Percentiles rank a stretch among this genome's conserved stretches.
phyloP scores from a whole-genome alignment of 2,329 filamentous ascomycete species.

The Botrytis squamosa region DNA sequence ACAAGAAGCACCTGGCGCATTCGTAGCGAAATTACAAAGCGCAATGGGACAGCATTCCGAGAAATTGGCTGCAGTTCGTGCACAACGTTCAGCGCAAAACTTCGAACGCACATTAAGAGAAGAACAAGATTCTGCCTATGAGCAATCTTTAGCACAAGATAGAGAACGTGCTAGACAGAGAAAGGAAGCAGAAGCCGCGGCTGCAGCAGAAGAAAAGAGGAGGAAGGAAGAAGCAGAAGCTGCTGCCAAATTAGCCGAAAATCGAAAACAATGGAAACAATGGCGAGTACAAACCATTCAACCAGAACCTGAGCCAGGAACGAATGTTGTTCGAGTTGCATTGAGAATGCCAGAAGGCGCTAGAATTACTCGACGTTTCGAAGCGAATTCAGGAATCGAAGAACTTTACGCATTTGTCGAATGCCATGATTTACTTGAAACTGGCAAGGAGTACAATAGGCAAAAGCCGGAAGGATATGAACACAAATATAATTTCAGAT shows the following conservation, averaged over 20 bases:
- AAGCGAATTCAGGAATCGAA: constrained; percentile 64
- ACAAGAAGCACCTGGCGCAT: constrained; percentile 65
- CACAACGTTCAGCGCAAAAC: constrained; percentile 75
- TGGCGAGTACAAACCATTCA: constrained; percentile 73
- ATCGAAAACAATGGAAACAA: constrained; percentile 65
- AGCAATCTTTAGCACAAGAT: constrained; percentile 84
- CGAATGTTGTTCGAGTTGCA: constrained; percentile 68
- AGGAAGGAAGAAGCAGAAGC: constrained; percentile 61
- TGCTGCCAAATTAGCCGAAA: constrained; percentile 50
- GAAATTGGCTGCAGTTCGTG: constrained; percentile 71
- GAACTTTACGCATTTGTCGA: constrained; percentile 94
- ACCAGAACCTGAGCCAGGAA: constrained; percentile 65
- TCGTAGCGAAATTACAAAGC: constrained; percentile 70
- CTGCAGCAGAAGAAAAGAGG: constrained; percentile 64
- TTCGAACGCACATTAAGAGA: constrained; percentile 77
- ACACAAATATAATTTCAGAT: constrained; percentile 80
- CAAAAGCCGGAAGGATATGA: constrained; percentile 64
- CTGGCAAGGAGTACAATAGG: constrained; percentile 32
- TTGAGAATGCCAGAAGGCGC: constrained; percentile 63
- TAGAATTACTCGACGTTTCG: constrained; percentile 74
- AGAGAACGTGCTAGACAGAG: constrained; percentile 76
- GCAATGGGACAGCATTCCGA: constrained; percentile 75
- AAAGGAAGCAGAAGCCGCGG: constrained; percentile 72
- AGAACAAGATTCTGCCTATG: constrained; percentile 91
- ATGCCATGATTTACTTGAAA: constrained; percentile 68